Evolutionary conservation across 306 rosid genomes (phyloP), one percentile per base, ranked within the genome.

Genomic region (Ammopiptanthus mongolicus): DNA sequence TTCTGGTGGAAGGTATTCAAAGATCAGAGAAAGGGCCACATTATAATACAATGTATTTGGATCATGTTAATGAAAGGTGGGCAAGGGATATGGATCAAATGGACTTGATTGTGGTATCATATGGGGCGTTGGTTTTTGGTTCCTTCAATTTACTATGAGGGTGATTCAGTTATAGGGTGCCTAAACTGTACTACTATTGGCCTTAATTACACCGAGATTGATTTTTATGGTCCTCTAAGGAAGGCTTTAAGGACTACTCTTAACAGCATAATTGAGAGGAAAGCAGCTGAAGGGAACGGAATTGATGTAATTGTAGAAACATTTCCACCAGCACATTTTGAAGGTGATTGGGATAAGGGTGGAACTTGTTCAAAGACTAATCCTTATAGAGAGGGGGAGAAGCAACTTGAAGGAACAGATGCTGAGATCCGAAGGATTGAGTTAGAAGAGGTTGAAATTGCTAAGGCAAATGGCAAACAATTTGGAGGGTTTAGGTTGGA

Each of bases 101-200:
- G 17, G 87, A 88, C 59, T 48, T 77, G 61, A 34, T 92, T 76
- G 83, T 92, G 17, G 55, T 92, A n/a, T 92, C 92, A 19, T 68
- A n/a, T 88, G 48, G 97, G 97, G 13, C 91, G 85, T 82, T 92
- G 97, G 97, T 88, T 87, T 71, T 73, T 85, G 12, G 81, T 85
- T 80, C 97, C 96, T 2, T 92, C 97, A 1, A 84, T 92, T 28
- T 92, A 87, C 55, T 80, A 25, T 37, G 97, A 90, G 22, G 86
- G 78, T 10, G 89, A 62, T 65, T 73, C 68, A 2, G 84, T 81
- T 31, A 3, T 90, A 36, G 98, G 98, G 0, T 84, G 96, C 42
- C 83, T 80, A 51, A 84, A 74, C 15, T 87, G 91, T 50, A 74
- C 81, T n/a, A n/a, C n/a, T n/a, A n/a, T n/a, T 51, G 85, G 77